A percentile compares a stretch with the other conserved stretches of the same genome.
Conservation (phyloP, 2,329 filamentous ascomycete genomes). For the Fusarium secorum region DNA sequence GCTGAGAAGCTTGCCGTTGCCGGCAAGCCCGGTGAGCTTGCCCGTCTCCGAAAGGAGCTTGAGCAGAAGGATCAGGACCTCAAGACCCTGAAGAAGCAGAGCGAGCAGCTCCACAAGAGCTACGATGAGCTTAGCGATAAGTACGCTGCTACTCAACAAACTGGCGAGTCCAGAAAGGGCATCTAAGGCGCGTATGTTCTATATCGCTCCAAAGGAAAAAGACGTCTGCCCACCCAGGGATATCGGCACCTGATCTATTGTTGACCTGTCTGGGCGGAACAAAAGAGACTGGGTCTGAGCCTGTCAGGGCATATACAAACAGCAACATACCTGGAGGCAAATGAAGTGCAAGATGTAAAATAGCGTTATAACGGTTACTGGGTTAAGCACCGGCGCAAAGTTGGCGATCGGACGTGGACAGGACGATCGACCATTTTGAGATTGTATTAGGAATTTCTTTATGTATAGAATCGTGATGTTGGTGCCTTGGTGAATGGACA, state of each 20-base stretch:
- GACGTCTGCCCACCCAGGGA: neutral
- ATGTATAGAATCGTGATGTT: conserved; percentile 19
- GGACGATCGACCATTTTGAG: conserved; percentile 24
- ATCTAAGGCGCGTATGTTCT: conserved; percentile 48
- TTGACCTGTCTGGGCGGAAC: neutral
- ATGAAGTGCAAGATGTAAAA: conserved; percentile 25
- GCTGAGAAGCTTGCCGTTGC: conserved; percentile 75
- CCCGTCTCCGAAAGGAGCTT: conserved; percentile 73
- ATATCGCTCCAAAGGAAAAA: neutral
- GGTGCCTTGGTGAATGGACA: neutral
- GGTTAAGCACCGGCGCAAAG: conserved; percentile 29
- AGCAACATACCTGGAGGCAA: conserved; percentile 1
- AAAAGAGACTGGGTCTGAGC: neutral
- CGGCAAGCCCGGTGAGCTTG: conserved; percentile 79
- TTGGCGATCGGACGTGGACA: conserved; percentile 18
- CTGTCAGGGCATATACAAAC: conserved; percentile 22
- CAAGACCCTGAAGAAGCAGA: conserved; percentile 91
- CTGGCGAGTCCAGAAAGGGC: conserved; percentile 65
- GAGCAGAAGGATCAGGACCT: conserved; percentile 84
- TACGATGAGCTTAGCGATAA: conserved; percentile 88
- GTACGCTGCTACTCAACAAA: conserved; percentile 67
- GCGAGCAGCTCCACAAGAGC: conserved; percentile 80
- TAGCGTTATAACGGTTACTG: conserved; percentile 13
- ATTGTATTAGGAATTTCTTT: conserved; percentile 27
- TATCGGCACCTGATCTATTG: neutral